Evolutionary conservation across 371 early-diverging fungal species (phyloP), one percentile per base, ranked within the genome.

Genomic region (Syncephalastrum sp.): DNA sequence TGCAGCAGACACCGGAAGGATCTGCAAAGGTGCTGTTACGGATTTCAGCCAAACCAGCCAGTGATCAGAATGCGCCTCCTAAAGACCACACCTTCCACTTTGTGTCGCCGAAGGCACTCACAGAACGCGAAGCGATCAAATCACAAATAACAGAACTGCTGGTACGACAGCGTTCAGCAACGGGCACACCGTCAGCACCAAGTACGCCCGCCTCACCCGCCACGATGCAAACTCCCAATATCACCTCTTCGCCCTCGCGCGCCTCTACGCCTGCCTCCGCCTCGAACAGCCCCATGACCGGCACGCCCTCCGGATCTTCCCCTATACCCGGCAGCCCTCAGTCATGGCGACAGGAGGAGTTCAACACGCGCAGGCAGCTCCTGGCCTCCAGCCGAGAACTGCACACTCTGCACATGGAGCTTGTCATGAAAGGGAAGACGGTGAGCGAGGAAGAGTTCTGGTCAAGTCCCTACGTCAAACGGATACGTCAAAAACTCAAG

Each of bases 401-500:
- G 6, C 82, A 84, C 16, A 77, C 74, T 23, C 71, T 94, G 21
- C 93, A 94, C 70, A 79, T 74, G 59, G 91, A 88, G n/a, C 69
- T 96, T 42, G 95, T 95, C 4, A 70, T 93, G 23, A 67, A 77
- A 0, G 89, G 88, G 7, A 76, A 63, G 29, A 81, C 81, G 42
- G 81, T 96, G 1, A 71, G 81, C 8, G 96, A 96, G 65, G 93
- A 94, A 57, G 96, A 94, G 60, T 96, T 96, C 62, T 96, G 96
- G 96, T 83, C 86, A 53, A 86, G 85, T 55, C 81, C 92, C 13
- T 81, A 88, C 67, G 86, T 89, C 25, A 70, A 72, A 16, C 64
- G 65, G 41, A 71, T 72, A 53, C 65, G 73, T 51, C 70, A 72
- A 81, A 81, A 92, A 67, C 60, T 91, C 45, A 75, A 94, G 47